These are phyloP conservation scores for Emericellopsis atlantica DNA, from an alignment of 2,329 filamentous ascomycete species.

Conservation along the genomic window DNA sequence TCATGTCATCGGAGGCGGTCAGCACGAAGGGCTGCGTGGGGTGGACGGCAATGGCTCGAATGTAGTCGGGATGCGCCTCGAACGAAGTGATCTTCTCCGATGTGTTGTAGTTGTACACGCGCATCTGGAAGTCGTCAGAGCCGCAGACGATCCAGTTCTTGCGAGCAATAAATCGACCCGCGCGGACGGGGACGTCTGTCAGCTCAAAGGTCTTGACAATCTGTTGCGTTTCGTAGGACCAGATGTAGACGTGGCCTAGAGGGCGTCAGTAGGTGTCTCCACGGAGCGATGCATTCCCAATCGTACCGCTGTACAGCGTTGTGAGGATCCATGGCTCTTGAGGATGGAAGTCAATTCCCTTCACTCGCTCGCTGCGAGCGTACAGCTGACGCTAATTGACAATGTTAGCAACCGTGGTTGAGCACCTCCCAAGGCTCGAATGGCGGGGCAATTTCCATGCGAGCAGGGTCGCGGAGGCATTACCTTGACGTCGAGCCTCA, in stretches of 20 bases:
- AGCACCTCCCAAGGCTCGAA: not conserved
- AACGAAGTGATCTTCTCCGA: conserved; percentile 97
- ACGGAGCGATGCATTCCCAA: conserved; percentile 10
- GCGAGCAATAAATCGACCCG: conserved; percentile 87
- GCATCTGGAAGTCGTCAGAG: conserved; percentile 77
- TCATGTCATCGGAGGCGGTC: conserved; percentile 96
- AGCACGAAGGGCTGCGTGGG: conserved; percentile 91
- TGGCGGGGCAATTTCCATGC: conserved; percentile 3
- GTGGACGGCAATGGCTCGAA: conserved; percentile 90
- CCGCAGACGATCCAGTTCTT: conserved; percentile 99
- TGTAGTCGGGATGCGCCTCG: conserved; percentile 96
- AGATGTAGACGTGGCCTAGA: conserved; percentile 92
- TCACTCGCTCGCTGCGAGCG: conserved; percentile 88
- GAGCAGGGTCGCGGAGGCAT: conserved; percentile 1
- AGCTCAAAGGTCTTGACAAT: conserved; percentile 99
- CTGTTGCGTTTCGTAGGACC: conserved; percentile 93
- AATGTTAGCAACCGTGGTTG: conserved; percentile 3
- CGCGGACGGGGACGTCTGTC: conserved; percentile 93
- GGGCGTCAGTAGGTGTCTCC: not conserved
- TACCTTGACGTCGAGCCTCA: conserved; percentile 30
- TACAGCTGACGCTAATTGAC: conserved; percentile 28
- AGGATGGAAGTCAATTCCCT: conserved; percentile 94
- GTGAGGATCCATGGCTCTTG: conserved; percentile 95
- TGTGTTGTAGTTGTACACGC: conserved; percentile 98
- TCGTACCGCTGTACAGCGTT: conserved; percentile 81